Evolutionary conservation across 73 alveolate species (phyloP), one percentile per base, ranked within the genome.

Genomic region (Paraurostyla sp.): DNA sequence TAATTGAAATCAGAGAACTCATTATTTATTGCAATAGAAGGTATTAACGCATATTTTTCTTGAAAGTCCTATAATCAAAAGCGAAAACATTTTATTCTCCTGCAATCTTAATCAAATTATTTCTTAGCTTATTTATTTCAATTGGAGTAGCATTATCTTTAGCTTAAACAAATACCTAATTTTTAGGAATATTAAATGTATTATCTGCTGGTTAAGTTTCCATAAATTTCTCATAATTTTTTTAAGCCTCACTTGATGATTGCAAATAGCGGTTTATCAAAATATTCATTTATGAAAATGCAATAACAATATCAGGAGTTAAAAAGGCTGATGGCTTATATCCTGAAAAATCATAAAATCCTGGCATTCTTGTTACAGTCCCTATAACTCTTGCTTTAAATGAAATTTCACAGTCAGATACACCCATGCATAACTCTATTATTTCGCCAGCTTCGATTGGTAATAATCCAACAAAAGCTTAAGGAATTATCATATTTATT

Each of bases 361-460:
- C 91, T 15, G 91, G 91, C 38, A 81, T 41, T 27, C 71, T 62
- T 52, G 33, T 81, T 25, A 52, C 29, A 4, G 91, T 51, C 0
- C 73, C 91, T n/a, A 81, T 71, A 23, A 78, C 50, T 32, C 78
- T 49, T 9, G 89, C 89, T 38, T 32, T 78, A 49, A 22, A 35
- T 51, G 30, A 6, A 25, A 32, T 18, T 22, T 2, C 25, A 78
- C 80, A 54, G 22, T 32, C 11, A 7, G 51, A 9, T 13, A 33
- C 89, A 49, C 63, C 40, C 57, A 78, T 32, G 43, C 78, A 78
- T 25, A 78, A 43, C 29, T 11, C 48, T 2, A 52, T 54, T 3
- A 7, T 18, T 32, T 52, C 89, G 16, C 89, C 89, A 0, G 50
- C 76, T 51, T 78, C 46, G n/a, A 78, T 51, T 6, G 89, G 89